Evolutionary conservation across 164 flowering plant genomes (phyloP).

Genomic region (Houttuynia cordata): DNA sequence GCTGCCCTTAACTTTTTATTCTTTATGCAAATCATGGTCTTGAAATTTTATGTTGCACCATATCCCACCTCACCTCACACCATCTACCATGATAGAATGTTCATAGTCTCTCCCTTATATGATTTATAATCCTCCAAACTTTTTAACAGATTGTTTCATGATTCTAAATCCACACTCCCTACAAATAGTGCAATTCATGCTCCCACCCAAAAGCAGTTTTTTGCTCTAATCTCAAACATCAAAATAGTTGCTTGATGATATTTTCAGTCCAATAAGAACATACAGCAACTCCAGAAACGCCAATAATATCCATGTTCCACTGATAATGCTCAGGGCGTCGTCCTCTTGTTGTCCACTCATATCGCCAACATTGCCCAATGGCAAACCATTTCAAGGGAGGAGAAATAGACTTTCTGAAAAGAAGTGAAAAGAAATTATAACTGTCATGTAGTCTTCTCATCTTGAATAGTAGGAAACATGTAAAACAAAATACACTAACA

Average conservation of each 20-base stretch:
- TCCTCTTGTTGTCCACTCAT: constrained; percentile 94
- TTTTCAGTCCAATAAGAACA: constrained; percentile 8
- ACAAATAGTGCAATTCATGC: neutral
- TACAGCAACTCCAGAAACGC: constrained; percentile 77
- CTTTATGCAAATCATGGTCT: too few species aligned
- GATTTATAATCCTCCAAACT: neutral
- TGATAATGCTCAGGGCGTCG: constrained; percentile 95
- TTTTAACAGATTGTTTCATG: neutral
- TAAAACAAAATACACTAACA: neutral
- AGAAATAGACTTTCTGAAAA: constrained; percentile 80
- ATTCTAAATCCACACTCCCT: neutral
- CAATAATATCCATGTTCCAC: constrained; percentile 99
- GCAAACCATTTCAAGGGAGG: constrained; percentile 98
- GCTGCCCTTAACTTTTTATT: too few species aligned
- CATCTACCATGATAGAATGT: neutral
- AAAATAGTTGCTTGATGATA: neutral
- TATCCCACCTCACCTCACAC: neutral
- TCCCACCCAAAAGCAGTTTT: neutral
- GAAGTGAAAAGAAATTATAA: constrained; percentile 16
- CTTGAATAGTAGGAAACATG: neutral
- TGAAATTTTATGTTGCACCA: neutral
- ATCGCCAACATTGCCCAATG: constrained; percentile 94
- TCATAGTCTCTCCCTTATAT: too few species aligned
- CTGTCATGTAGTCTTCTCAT: neutral
- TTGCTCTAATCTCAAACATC: neutral